Percentiles rank a stretch among this genome's conserved stretches.
Evolutionary conservation across 805 yeast species (phyloP).

Genomic region (Candida rishiriensis): DNA sequence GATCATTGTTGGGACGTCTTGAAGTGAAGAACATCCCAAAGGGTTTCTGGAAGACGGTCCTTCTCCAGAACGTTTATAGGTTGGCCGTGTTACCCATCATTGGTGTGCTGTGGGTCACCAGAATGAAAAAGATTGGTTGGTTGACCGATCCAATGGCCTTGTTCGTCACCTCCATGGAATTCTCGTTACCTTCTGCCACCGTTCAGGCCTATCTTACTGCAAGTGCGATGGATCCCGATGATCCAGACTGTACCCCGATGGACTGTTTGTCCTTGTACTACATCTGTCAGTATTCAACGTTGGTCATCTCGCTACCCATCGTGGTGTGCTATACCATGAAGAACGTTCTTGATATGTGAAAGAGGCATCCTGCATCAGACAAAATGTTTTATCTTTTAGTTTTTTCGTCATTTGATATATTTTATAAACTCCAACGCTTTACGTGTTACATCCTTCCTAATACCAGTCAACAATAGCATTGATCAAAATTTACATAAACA

Average conservation of each 20-base stretch:
- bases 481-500: too few relatives aligned
- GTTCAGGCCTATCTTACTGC: conserved; percentile 58
- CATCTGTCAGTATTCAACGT: conserved; percentile 42
- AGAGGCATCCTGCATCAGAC: too few relatives aligned
- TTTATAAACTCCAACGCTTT: too few relatives aligned
- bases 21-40: conserved; percentile 40
- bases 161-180: conserved; percentile 44
- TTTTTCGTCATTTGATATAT: too few relatives aligned
- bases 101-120: conserved; percentile 47
- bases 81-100: conserved; percentile 46
- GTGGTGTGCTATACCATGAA: conserved; percentile 42
- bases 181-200: conserved; percentile 53
- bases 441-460: too few relatives aligned
- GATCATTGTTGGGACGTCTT: conserved; percentile 50
- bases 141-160: conserved; percentile 35
- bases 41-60: conserved; percentile 55
- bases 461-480: too few relatives aligned
- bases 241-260: conserved; percentile 41
- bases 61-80: conserved; percentile 38
- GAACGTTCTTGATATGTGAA: conserved; percentile 20
- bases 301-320: conserved; percentile 46
- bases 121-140: conserved; percentile 46
- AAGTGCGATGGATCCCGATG: conserved; percentile 47
- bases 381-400: too few relatives aligned
- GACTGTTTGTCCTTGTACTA: conserved; percentile 51